A percentile compares a stretch with the other conserved stretches of the same genome.
Evolutionary conservation across 495 filamentous ascomycete genomes (phyloP).

Genomic region (Penicillium canescens): DNA sequence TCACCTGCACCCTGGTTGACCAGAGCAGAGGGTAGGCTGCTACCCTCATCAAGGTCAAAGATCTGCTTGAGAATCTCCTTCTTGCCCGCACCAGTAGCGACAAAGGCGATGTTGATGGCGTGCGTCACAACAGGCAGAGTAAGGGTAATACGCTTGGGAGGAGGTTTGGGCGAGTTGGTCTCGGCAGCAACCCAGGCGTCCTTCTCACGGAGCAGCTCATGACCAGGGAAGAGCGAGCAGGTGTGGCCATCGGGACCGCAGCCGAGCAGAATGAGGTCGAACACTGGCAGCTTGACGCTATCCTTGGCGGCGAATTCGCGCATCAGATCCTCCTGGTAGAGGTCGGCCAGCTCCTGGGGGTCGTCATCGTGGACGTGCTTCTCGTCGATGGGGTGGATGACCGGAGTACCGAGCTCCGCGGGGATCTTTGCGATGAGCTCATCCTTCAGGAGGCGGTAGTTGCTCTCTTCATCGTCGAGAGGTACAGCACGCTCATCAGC

Average conservation of each 20-base stretch:
- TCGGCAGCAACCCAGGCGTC: constrained; percentile 92
- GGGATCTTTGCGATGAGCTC: constrained; percentile 89
- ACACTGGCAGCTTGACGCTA: constrained; percentile 87
- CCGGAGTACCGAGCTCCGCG: constrained; percentile 58
- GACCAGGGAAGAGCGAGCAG: constrained; percentile 92
- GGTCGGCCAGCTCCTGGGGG: constrained; percentile 87
- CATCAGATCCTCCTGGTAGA: constrained; percentile 90
- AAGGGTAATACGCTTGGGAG: constrained; percentile 85
- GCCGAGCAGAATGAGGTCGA: constrained; percentile 89
- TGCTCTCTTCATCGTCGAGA: constrained; percentile 88
- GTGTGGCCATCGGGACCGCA: constrained; percentile 96
- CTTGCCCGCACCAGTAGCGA: constrained; percentile 87
- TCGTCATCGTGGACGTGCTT: constrained; percentile 75
- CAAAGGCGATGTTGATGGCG: constrained; percentile 80
- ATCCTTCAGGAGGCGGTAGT: constrained; percentile 83
- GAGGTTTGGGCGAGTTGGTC: constrained; percentile 92
- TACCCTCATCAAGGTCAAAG: constrained; percentile 76
- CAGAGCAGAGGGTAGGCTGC: constrained; percentile 75
- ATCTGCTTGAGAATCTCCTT: constrained; percentile 89
- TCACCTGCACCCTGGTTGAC: constrained; percentile 82
- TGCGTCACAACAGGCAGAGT: constrained; percentile 87
- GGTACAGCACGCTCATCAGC: constrained; percentile 95
- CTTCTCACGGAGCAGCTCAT: constrained; percentile 81
- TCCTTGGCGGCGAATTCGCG: constrained; percentile 79
- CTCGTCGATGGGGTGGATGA: constrained; percentile 75